phyloP scores from a whole-genome alignment of 345 rosid genomes.

The Salix caprea region DNA sequence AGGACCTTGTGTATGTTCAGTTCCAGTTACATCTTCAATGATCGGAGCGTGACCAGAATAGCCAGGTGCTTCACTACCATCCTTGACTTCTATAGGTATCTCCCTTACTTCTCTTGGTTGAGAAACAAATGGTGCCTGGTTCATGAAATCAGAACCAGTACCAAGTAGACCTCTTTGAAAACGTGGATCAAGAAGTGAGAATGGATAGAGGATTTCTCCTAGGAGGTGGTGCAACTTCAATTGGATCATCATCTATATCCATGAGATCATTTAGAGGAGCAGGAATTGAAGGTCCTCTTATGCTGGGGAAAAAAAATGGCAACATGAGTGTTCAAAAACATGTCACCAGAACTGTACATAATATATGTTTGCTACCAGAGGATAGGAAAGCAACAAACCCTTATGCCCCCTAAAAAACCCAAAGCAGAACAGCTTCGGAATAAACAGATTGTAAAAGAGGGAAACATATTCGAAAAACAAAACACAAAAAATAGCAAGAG shows the following conservation, averaged over 20 bases:
- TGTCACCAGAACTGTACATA: background rate
- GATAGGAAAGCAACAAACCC: background rate
- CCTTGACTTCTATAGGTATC: slow-evolving; percentile 82
- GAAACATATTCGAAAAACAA: too few species aligned
- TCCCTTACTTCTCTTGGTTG: slow-evolving; percentile 86
- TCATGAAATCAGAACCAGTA: slow-evolving; percentile 39
- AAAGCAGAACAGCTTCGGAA: too few species aligned
- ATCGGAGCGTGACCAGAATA: slow-evolving; percentile 53
- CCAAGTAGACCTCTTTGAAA: slow-evolving; percentile 40
- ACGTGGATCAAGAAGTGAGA: slow-evolving; percentile 47
- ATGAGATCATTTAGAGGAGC: slow-evolving; percentile 54
- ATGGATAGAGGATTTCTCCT: slow-evolving; percentile 34
- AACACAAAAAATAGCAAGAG: too few species aligned
- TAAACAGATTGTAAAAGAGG: too few species aligned
- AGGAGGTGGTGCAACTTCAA: slow-evolving; percentile 29
- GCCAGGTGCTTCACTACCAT: slow-evolving; percentile 45
- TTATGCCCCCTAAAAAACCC: too few species aligned
- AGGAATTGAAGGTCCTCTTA: slow-evolving; percentile 24
- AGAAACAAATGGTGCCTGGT: slow-evolving; percentile 52
- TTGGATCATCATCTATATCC: slow-evolving; percentile 91
- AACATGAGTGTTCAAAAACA: background rate
- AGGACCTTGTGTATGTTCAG: slow-evolving; percentile 43
- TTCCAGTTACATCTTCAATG: slow-evolving; percentile 73
- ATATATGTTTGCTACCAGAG: background rate
- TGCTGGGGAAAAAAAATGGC: slow-evolving; percentile 1